Percentiles rank a stretch among this genome's conserved stretches.
phyloP scores from a whole-genome alignment of 306 rosid species.

The Vigna trinervia region DNA sequence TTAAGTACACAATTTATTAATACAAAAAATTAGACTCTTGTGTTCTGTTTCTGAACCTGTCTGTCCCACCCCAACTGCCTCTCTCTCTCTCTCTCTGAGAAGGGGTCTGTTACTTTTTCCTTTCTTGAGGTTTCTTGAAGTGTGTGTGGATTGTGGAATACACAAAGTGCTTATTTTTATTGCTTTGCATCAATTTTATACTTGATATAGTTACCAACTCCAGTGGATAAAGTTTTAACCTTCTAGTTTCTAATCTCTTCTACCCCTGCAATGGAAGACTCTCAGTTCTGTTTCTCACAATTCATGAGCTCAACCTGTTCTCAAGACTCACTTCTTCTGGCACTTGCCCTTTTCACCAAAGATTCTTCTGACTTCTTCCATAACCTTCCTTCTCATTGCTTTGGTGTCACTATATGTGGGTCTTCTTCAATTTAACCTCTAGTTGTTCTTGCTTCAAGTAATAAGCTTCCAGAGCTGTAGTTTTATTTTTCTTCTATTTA shows the following conservation, averaged over 20 bases:
- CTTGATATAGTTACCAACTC: slow-evolving; percentile 48
- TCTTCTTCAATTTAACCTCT: slow-evolving; percentile 54
- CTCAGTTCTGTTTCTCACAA: slow-evolving; percentile 49
- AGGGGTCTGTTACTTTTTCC: slow-evolving; percentile 52
- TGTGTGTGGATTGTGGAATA: slow-evolving; percentile 41
- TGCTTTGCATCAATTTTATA: slow-evolving; percentile 44
- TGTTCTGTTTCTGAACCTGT: slow-evolving; percentile 34
- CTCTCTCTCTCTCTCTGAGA: slow-evolving; percentile 56
- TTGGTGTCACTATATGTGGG: slow-evolving; percentile 58
- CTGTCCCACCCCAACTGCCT: slow-evolving; percentile 57
- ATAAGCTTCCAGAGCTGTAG: slow-evolving; percentile 44
- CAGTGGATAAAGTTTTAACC: slow-evolving; percentile 45
- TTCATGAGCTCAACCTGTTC: slow-evolving; percentile 49
- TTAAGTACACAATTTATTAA: neutral
- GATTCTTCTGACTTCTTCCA: slow-evolving; percentile 52
- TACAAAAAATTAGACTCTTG: slow-evolving; percentile 31
- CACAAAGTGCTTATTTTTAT: slow-evolving; percentile 38
- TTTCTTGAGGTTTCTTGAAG: slow-evolving; percentile 37
- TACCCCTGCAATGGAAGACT: slow-evolving; percentile 53
- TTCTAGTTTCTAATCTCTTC: slow-evolving; percentile 3
- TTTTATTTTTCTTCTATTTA: slow-evolving; percentile 45
- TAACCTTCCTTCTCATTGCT: slow-evolving; percentile 58
- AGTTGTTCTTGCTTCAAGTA: slow-evolving; percentile 73
- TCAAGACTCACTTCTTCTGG: slow-evolving; percentile 40
- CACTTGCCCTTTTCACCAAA: slow-evolving; percentile 60